Percentiles rank a stretch among this genome's conserved stretches.
These are phyloP conservation scores for Leccinum disarticulatum DNA, from an alignment of 768 basidiomycete genomes.

Conservation along the genomic window DNA sequence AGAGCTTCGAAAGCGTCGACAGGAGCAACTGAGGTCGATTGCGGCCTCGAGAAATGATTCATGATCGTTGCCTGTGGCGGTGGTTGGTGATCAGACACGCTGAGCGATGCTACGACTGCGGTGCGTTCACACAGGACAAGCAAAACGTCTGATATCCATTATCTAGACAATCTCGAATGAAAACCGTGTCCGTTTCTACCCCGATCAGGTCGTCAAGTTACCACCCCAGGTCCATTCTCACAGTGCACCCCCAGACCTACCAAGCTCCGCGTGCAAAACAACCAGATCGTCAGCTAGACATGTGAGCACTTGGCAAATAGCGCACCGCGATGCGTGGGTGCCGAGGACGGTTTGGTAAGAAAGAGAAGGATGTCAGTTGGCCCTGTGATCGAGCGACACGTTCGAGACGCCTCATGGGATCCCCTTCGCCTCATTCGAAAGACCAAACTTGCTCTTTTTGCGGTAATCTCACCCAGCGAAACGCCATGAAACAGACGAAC, in stretches of 20 bases:
- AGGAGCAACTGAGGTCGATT: constrained; percentile 10
- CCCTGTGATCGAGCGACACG: constrained; percentile 8
- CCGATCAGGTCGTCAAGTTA: constrained; percentile 5
- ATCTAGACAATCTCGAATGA: background rate
- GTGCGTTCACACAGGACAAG: background rate
- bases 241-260: constrained; percentile 7
- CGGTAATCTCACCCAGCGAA: background rate
- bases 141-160: background rate
- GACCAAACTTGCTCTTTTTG: background rate
- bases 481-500: background rate
- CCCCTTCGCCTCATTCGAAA: background rate
- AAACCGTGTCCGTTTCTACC: constrained; percentile 4
- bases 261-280: background rate
- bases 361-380: background rate
- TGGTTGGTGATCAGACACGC: background rate
- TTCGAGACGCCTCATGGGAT: background rate
- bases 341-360: constrained; percentile 1
- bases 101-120: background rate
- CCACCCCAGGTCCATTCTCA: constrained; percentile 19
- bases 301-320: constrained; percentile 5
- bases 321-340: constrained; percentile 11
- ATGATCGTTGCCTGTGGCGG: constrained; percentile 21
- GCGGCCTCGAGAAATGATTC: background rate
- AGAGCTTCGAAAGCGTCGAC: background rate
- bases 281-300: constrained; percentile 13